These are phyloP conservation scores for Cercospora sesami DNA, from an alignment of 2,329 filamentous ascomycete genomes.

Conservation along the genomic window DNA sequence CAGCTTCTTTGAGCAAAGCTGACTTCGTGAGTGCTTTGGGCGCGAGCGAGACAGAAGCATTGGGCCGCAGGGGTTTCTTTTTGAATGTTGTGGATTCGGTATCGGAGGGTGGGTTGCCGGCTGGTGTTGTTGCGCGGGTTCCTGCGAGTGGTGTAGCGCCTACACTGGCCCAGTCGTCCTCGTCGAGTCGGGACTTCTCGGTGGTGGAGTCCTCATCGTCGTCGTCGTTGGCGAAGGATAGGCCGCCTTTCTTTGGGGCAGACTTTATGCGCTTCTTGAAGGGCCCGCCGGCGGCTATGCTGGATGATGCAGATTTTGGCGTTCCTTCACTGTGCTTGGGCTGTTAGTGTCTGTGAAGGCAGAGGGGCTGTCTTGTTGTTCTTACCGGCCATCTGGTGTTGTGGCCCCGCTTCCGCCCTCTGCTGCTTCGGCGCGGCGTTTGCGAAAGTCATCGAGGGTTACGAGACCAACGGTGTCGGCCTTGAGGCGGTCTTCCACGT, in stretches of 20 bases:
- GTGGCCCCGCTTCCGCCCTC: slow-evolving; percentile 54
- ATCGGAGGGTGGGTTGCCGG: slow-evolving; percentile 11
- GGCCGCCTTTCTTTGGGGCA: slow-evolving; percentile 55
- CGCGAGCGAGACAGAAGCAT: slow-evolving; percentile 60
- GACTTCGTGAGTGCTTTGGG: slow-evolving; percentile 78
- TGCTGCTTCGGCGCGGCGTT: slow-evolving; percentile 91
- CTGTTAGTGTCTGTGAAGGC: slow-evolving; percentile 49
- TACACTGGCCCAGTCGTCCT: slow-evolving; percentile 9
- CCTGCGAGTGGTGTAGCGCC: slow-evolving; percentile 1
- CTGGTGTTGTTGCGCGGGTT: slow-evolving; percentile 4
- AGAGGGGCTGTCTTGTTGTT: slow-evolving; percentile 17
- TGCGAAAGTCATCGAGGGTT: slow-evolving; percentile 88
- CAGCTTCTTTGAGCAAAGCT: slow-evolving; percentile 74
- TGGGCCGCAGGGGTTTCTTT: slow-evolving; percentile 59
- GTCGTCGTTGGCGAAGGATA: slow-evolving; percentile 71
- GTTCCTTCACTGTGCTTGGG: slow-evolving; percentile 58
- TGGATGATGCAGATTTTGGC: slow-evolving; percentile 42
- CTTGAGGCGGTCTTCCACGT: slow-evolving; percentile 78
- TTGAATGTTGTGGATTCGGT: slow-evolving; percentile 24
- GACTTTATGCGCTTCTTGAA: slow-evolving; percentile 60
- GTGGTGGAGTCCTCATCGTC: slow-evolving; percentile 51
- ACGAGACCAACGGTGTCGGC: slow-evolving; percentile 89
- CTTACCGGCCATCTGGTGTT: slow-evolving; percentile 63
- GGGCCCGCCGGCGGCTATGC: not conserved
- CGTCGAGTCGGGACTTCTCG: not conserved